phyloP scores from a whole-genome alignment of 1,284 basidiomycete species.

The Sutorius eximius region DNA sequence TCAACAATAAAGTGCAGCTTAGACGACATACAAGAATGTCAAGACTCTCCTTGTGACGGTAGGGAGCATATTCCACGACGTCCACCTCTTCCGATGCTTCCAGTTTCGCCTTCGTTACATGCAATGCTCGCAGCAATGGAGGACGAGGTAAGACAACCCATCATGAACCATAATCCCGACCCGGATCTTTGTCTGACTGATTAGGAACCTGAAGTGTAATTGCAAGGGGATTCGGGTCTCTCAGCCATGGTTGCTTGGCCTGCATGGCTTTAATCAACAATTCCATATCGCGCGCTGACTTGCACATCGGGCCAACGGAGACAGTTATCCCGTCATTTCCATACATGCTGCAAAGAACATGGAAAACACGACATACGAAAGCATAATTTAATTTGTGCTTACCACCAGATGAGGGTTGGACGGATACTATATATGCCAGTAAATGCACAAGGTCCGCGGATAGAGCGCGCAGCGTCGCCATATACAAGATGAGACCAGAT shows the following conservation, averaged over 20 bases:
- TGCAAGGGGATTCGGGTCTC: slow-evolving; percentile 41
- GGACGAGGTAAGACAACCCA: slow-evolving; percentile 47
- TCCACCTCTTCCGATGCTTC: slow-evolving; percentile 40
- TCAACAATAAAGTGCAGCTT: not conserved
- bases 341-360: slow-evolving; percentile 27
- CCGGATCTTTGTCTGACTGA: slow-evolving; percentile 34
- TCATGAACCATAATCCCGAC: slow-evolving; percentile 50
- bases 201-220: slow-evolving; percentile 38
- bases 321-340: slow-evolving; percentile 37
- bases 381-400: slow-evolving; percentile 35
- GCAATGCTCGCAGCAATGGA: slow-evolving; percentile 43
- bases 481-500: not conserved
- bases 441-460: slow-evolving; percentile 41
- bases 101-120: slow-evolving; percentile 38
- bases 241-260: slow-evolving; percentile 41
- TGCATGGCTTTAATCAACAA: slow-evolving; percentile 43
- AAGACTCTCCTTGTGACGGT: slow-evolving; percentile 36
- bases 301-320: slow-evolving; percentile 37
- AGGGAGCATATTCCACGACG: slow-evolving; percentile 41
- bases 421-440: slow-evolving; percentile 47
- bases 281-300: slow-evolving; percentile 45
- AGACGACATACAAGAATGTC: slow-evolving; percentile 29
- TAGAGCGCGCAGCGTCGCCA: slow-evolving; percentile 34
- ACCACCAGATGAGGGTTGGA: slow-evolving; percentile 37
- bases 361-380: slow-evolving; percentile 24